phyloP scores from a whole-genome alignment of 202 grass and related monocot species.

The Digitaria exilis region DNA sequence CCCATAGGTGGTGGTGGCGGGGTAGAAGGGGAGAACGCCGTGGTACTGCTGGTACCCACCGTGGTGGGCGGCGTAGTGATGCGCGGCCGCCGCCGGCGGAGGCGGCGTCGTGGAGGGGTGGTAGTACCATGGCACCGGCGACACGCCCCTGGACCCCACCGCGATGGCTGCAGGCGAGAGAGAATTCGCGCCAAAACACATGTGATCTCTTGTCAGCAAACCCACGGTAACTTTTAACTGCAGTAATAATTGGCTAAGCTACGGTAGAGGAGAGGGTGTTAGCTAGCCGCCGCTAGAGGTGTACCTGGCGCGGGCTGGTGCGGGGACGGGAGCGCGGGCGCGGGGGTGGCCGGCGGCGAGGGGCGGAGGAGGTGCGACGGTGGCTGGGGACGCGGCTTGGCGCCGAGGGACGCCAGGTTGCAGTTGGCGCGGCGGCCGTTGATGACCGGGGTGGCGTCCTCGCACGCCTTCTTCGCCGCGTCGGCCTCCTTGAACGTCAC shows the following conservation, averaged over 20 bases:
- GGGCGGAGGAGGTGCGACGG: constrained; percentile 66
- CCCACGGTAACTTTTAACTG: constrained; percentile 9
- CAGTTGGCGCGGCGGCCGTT: constrained; percentile 93
- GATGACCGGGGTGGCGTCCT: constrained; percentile 82
- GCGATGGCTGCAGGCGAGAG: constrained; percentile 42
- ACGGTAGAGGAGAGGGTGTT: too few relatives aligned
- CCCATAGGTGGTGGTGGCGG: constrained; percentile 78
- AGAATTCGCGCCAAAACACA: background rate
- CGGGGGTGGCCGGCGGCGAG: constrained; percentile 53
- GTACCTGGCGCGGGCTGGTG: constrained; percentile 55
- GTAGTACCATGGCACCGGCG: constrained; percentile 89
- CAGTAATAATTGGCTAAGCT: background rate
- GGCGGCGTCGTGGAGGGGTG: constrained; percentile 64
- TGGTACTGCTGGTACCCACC: constrained; percentile 71
- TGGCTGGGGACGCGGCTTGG: constrained; percentile 65
- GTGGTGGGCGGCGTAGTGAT: constrained; percentile 49
- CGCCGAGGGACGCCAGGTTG: constrained; percentile 93
- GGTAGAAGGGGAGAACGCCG: constrained; percentile 86
- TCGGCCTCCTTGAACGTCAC: constrained; percentile 98
- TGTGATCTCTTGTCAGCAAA: constrained; percentile 37
- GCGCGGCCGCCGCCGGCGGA: constrained; percentile 49
- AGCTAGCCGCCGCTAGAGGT: too few relatives aligned
- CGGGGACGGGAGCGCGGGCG: constrained; percentile 39
- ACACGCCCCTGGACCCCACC: constrained; percentile 65
- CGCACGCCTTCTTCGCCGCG: constrained; percentile 92